Evolutionary conservation across 1,139 yeast species (phyloP).

Genomic region (Dujonia santamariae): DNA sequence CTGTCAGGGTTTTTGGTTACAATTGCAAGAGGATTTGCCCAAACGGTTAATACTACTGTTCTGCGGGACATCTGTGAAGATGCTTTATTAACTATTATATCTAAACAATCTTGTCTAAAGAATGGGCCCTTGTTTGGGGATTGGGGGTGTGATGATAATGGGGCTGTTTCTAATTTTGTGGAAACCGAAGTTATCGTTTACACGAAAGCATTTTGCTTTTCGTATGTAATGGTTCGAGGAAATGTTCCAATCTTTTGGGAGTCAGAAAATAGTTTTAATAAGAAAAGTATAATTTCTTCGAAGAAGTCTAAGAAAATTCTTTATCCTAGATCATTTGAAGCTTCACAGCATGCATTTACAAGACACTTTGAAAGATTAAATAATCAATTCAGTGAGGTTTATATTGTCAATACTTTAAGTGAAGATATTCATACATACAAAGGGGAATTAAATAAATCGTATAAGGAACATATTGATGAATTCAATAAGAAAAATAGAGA

Average conservation of each 20-base stretch:
- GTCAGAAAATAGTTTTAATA: conserved; percentile 37
- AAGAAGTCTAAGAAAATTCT: conserved; percentile 41
- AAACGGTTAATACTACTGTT: conserved; percentile 50
- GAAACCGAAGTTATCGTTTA: conserved; percentile 66
- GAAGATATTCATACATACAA: conserved; percentile 36
- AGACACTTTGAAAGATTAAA: conserved; percentile 59
- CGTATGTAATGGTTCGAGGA: conserved; percentile 61
- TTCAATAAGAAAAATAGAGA: conserved; percentile 19
- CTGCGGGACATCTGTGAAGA: conserved; percentile 30
- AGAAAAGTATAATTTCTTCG: conserved; percentile 38
- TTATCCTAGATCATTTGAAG: conserved; percentile 58
- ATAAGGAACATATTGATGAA: conserved; percentile 28
- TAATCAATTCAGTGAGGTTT: conserved; percentile 61
- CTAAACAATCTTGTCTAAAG: conserved; percentile 63
- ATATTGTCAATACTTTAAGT: conserved; percentile 54
- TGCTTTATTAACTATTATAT: conserved; percentile 57
- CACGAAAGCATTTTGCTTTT: conserved; percentile 48
- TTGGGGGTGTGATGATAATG: conserved; percentile 71
- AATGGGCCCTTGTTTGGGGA: conserved; percentile 63
- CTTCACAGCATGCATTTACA: conserved; percentile 62
- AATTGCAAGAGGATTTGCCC: conserved; percentile 65
- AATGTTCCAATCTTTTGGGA: conserved; percentile 70
- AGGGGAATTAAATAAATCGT: conserved; percentile 29
- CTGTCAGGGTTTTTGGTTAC: conserved; percentile 55
- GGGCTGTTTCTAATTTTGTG: conserved; percentile 61